Evolutionary conservation across 768 basidiomycete genomes (phyloP).

Genomic region (Leucosporidium creatinivorum): DNA sequence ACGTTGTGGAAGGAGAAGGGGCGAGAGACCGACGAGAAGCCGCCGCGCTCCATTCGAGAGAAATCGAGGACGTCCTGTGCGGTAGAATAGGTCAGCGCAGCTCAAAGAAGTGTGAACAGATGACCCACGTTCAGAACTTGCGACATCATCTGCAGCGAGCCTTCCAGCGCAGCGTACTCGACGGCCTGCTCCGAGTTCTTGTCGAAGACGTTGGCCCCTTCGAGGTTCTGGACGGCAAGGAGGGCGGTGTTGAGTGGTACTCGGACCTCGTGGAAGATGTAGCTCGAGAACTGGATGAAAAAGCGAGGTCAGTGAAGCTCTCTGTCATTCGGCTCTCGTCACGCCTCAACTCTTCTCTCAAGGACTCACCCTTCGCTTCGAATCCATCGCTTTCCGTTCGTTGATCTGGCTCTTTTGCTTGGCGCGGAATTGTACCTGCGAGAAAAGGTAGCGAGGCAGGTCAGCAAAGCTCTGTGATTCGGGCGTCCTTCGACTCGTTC

Average conservation of each 20-base stretch:
- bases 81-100: constrained; percentile 23
- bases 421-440: constrained; percentile 53
- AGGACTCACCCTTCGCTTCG: background rate
- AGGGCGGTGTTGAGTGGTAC: constrained; percentile 55
- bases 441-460: too few relatives aligned
- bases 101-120: background rate
- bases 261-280: constrained; percentile 40
- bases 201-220: constrained; percentile 66
- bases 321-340: too few relatives aligned
- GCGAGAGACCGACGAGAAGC: constrained; percentile 52
- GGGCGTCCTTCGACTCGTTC: too few relatives aligned
- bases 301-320: too few relatives aligned
- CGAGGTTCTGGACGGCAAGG: constrained; percentile 86
- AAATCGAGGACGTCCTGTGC: constrained; percentile 36
- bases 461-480: too few relatives aligned
- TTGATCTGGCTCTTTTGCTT: constrained; percentile 66
- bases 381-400: constrained; percentile 40
- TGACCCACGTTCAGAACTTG: constrained; percentile 46
- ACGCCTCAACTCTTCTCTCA: too few relatives aligned
- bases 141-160: constrained; percentile 79
- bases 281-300: background rate
- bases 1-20: constrained; percentile 49
- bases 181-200: constrained; percentile 59
- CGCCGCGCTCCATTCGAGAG: constrained; percentile 66
- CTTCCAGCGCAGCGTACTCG: constrained; percentile 77